Evolutionary conservation across 2,329 filamentous ascomycete genomes (phyloP).

Genomic region (Alternaria gansuensis): DNA sequence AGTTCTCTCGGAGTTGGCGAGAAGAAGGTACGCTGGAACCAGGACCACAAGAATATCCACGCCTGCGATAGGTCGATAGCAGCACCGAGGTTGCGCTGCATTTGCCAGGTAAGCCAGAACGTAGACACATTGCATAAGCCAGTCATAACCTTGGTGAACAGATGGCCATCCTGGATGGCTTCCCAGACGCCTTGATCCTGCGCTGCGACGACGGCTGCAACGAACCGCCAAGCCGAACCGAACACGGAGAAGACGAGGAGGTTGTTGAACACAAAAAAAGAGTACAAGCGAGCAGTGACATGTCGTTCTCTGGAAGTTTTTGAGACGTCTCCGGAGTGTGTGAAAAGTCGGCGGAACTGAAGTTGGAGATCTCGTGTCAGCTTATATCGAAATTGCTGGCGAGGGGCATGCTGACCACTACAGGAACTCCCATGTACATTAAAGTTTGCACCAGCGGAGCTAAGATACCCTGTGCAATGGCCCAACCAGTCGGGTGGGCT

Average conservation of each 20-base stretch:
- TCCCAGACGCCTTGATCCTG: conserved; percentile 67
- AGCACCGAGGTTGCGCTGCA: conserved; percentile 85
- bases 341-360: conserved; percentile 80
- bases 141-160: conserved; percentile 72
- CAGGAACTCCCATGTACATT: conserved; percentile 84
- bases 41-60: conserved; percentile 80
- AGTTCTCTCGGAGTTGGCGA: conserved; percentile 88
- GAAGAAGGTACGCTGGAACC: conserved; percentile 80
- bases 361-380: conserved; percentile 1
- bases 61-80: conserved; percentile 88
- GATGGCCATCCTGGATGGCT: conserved; percentile 71
- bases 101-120: conserved; percentile 89
- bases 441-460: conserved; percentile 86
- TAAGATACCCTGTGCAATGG: conserved; percentile 88
- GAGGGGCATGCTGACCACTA: conserved; percentile 60
- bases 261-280: conserved; percentile 99
- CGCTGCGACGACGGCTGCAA: conserved; percentile 69
- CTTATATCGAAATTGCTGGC: neutral
- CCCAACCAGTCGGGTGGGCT: conserved; percentile 74
- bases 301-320: conserved; percentile 89
- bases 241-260: conserved; percentile 92
- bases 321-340: conserved; percentile 84
- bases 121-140: conserved; percentile 82
- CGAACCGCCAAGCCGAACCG: conserved; percentile 82
- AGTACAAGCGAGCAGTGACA: conserved; percentile 87